Percentiles rank a stretch among this genome's conserved stretches.
Conservation (phyloP, 2,329 filamentous ascomycete species). For the Trichoderma arundinaceum region DNA sequence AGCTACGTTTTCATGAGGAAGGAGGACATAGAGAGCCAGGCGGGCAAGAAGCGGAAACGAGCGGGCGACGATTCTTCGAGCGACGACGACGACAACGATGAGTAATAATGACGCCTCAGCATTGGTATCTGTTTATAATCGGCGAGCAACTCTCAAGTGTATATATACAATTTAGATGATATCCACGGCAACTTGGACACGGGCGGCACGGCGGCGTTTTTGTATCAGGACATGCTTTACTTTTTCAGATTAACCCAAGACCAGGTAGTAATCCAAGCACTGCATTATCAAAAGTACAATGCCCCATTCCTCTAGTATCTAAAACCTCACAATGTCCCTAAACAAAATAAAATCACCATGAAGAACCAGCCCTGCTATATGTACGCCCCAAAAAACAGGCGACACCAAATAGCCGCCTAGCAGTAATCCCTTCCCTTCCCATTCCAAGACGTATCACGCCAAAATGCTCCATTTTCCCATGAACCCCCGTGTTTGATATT, state of each 20-base stretch:
- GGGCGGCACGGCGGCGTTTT: conserved; percentile 3
- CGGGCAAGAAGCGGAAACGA: conserved; percentile 43
- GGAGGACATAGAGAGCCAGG: conserved; percentile 51
- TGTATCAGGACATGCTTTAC: neutral
- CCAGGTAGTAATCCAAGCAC: neutral
- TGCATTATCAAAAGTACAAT: neutral
- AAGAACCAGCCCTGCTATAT: neutral
- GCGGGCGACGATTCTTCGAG: conserved; percentile 44
- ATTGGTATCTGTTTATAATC: neutral
- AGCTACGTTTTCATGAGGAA: conserved; percentile 68
- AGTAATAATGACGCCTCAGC: too few relatives aligned
- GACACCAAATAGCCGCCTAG: neutral
- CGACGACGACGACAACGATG: conserved; percentile 39
- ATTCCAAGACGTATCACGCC: too few relatives aligned
- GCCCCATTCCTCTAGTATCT: too few relatives aligned
- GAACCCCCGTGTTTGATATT: too few relatives aligned
- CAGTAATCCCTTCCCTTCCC: too few relatives aligned
- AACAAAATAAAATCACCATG: neutral
- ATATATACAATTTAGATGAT: neutral
- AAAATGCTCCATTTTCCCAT: too few relatives aligned
- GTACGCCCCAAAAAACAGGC: neutral
- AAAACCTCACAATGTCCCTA: neutral
- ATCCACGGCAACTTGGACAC: neutral
- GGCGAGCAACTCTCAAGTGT: neutral
- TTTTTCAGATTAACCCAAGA: neutral